Conservation (phyloP, 495 filamentous ascomycete genomes). For the Melanomma pulvis-pyrius region DNA sequence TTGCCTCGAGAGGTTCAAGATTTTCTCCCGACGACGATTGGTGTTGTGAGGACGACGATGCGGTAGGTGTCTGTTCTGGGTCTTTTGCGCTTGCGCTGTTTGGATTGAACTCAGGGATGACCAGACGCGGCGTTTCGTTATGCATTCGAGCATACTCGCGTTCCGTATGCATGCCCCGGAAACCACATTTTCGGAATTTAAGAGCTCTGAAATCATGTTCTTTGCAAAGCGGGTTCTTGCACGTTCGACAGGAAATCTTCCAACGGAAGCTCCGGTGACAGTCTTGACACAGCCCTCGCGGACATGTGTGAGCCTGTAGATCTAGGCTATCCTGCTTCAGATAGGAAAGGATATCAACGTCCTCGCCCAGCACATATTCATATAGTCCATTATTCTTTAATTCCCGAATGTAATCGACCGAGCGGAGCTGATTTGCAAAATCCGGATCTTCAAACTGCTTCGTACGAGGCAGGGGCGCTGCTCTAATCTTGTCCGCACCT, state of each 20-base stretch:
- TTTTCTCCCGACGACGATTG: background rate
- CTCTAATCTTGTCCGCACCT: slow-evolving; percentile 59
- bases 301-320: slow-evolving; percentile 54
- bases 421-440: slow-evolving; percentile 40
- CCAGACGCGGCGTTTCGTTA: slow-evolving; percentile 27
- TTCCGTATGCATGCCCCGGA: slow-evolving; percentile 59
- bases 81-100: slow-evolving; percentile 24
- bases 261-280: slow-evolving; percentile 61
- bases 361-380: slow-evolving; percentile 36
- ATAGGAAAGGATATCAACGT: slow-evolving; percentile 40
- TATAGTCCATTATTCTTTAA: slow-evolving; percentile 37
- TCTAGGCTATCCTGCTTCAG: slow-evolving; percentile 55
- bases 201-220: slow-evolving; percentile 65
- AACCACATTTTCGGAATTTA: slow-evolving; percentile 63
- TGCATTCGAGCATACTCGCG: slow-evolving; percentile 39
- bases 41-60: slow-evolving; percentile 9
- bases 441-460: slow-evolving; percentile 61
- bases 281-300: slow-evolving; percentile 62
- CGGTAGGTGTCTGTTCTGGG: slow-evolving; percentile 9
- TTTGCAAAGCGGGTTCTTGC: slow-evolving; percentile 61
- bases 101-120: slow-evolving; percentile 37
- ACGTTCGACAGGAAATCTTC: slow-evolving; percentile 62
- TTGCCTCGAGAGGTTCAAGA: slow-evolving; percentile 7
- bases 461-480: slow-evolving; percentile 58
- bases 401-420: slow-evolving; percentile 30